These are phyloP conservation scores for Neofusicoccum umdonicola DNA, from an alignment of 2,329 filamentous ascomycete genomes.

Conservation along the genomic window DNA sequence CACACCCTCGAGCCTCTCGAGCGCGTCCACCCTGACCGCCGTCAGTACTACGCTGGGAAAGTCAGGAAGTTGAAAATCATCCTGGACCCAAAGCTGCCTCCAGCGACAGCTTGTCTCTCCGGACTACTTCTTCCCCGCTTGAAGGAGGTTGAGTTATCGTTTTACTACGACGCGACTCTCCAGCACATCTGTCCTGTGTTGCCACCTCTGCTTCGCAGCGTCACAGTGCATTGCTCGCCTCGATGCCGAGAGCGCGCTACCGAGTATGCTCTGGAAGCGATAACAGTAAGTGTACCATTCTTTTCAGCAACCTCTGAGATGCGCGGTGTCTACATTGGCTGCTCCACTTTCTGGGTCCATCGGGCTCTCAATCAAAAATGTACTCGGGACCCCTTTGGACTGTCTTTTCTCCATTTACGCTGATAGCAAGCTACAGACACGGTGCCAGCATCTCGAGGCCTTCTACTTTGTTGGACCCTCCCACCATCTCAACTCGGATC, in stretches of 20 bases:
- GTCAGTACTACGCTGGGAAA: constrained; percentile 2
- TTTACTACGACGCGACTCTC: neutral
- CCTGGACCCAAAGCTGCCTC: neutral
- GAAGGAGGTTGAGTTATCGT: neutral
- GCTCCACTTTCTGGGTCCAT: neutral
- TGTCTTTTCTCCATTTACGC: neutral
- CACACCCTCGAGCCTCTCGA: neutral
- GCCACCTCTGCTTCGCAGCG: neutral
- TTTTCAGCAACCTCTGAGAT: neutral
- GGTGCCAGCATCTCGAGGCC: neutral
- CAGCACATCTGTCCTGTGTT: neutral
- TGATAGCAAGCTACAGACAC: neutral
- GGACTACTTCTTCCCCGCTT: neutral
- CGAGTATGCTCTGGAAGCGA: neutral
- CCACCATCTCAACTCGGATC: neutral
- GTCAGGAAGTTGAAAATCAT: neutral
- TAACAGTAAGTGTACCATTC: neutral
- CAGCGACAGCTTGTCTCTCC: neutral
- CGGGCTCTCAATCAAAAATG: neutral
- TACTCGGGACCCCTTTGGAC: too few relatives aligned
- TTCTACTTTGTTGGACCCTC: neutral
- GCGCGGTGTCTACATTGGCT: neutral
- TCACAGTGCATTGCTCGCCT: neutral
- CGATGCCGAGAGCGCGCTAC: neutral
- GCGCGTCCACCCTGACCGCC: neutral